A percentile compares a stretch with the other conserved stretches of the same genome.
Conservation (phyloP, 192 early-diverging fungal genomes). For the Coemansia sp. region DNA sequence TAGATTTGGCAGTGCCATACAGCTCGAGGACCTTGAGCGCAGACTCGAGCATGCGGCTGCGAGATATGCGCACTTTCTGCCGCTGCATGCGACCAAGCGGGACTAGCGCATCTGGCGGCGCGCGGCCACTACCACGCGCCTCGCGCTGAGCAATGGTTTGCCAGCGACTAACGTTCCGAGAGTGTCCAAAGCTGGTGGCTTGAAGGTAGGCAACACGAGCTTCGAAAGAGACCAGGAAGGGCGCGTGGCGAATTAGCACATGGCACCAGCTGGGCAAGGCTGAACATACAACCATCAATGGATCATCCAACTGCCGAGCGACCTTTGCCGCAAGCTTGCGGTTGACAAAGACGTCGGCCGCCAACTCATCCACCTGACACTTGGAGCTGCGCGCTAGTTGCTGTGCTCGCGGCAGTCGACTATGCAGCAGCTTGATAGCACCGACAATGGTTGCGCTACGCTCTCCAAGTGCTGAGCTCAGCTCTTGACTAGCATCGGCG, state of each 20-base stretch:
- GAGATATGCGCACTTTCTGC: slow-evolving; percentile 86
- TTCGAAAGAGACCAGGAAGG: slow-evolving; percentile 85
- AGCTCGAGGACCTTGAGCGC: slow-evolving; percentile 86
- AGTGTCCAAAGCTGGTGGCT: slow-evolving; percentile 85
- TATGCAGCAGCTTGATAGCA: slow-evolving; percentile 17
- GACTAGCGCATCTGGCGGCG: slow-evolving; percentile 20
- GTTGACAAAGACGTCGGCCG: slow-evolving; percentile 63
- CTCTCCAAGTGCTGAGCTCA: slow-evolving; percentile 8
- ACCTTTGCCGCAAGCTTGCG: slow-evolving; percentile 82
- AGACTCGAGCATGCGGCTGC: slow-evolving; percentile 75
- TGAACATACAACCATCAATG: slow-evolving; percentile 81
- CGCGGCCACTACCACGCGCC: slow-evolving; percentile 7
- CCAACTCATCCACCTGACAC: not conserved
- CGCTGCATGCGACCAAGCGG: slow-evolving; percentile 73
- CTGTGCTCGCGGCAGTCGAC: not conserved
- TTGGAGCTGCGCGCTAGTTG: not conserved
- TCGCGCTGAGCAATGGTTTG: slow-evolving; percentile 42
- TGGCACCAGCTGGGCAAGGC: slow-evolving; percentile 79
- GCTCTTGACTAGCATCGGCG: not conserved
- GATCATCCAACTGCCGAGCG: slow-evolving; percentile 82
- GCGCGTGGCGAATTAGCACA: slow-evolving; percentile 62
- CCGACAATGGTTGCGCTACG: slow-evolving; percentile 16
- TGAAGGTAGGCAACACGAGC: slow-evolving; percentile 76
- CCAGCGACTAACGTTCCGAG: slow-evolving; percentile 73
- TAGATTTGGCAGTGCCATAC: slow-evolving; percentile 65